These are phyloP conservation scores for Talaromyces sp. DNA, from an alignment of 2,329 filamentous ascomycete species.

Conservation along the genomic window DNA sequence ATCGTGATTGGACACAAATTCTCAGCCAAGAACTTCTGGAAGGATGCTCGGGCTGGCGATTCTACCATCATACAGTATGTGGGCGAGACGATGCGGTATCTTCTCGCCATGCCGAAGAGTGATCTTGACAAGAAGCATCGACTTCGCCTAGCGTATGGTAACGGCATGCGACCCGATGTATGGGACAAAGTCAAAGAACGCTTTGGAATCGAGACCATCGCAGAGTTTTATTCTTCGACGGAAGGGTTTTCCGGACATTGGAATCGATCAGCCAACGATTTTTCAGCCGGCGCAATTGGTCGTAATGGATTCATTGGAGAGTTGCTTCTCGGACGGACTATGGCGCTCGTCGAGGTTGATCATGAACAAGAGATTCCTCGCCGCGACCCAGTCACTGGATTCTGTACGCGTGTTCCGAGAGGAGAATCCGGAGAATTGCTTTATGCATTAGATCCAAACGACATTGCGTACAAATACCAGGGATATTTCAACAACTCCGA, in stretches of 20 bases:
- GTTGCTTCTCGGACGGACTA: slow-evolving; percentile 49
- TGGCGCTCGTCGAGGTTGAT: slow-evolving; percentile 66
- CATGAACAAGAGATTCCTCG: slow-evolving; percentile 63
- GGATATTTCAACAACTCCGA: slow-evolving; percentile 74
- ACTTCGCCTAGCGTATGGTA: slow-evolving; percentile 74
- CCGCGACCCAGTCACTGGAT: slow-evolving; percentile 65
- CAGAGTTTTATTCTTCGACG: slow-evolving; percentile 77
- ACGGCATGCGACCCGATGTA: slow-evolving; percentile 78
- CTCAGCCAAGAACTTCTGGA: slow-evolving; percentile 72
- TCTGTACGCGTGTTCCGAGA: slow-evolving; percentile 57
- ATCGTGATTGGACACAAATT: slow-evolving; percentile 73
- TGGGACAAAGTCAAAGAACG: slow-evolving; percentile 81
- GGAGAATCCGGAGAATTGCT: slow-evolving; percentile 73
- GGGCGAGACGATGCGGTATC: slow-evolving; percentile 79
- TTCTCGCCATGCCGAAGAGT: slow-evolving; percentile 63
- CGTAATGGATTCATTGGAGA: slow-evolving; percentile 62
- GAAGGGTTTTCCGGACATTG: slow-evolving; percentile 67
- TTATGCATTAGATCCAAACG: slow-evolving; percentile 62
- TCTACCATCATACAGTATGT: slow-evolving; percentile 83
- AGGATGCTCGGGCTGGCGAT: slow-evolving; percentile 64
- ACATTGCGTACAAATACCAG: slow-evolving; percentile 66
- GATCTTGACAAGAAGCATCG: slow-evolving; percentile 68
- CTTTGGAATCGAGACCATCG: slow-evolving; percentile 69
- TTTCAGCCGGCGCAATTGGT: slow-evolving; percentile 72
- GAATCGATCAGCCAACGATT: slow-evolving; percentile 71